phyloP scores from a whole-genome alignment of 768 basidiomycete genomes.

The Exidia glandulosa region DNA sequence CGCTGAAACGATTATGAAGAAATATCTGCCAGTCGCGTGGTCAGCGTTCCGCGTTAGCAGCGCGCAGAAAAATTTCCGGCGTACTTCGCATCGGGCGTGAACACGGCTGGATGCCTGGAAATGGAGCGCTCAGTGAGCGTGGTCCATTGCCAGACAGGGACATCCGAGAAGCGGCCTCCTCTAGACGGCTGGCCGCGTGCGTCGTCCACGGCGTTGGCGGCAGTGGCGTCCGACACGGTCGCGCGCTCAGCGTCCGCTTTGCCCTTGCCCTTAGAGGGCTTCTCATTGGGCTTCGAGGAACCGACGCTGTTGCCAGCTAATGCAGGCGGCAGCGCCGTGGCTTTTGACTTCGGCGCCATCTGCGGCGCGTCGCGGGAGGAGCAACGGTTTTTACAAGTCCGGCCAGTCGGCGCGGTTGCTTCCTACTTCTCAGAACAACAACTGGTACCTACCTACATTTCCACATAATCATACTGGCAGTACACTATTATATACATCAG shows the following conservation, averaged over 20 bases:
- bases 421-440: not conserved
- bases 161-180: not conserved
- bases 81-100: constrained; percentile 83
- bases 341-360: not conserved
- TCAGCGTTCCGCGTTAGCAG: constrained; percentile 3
- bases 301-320: not conserved
- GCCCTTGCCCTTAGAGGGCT: not conserved
- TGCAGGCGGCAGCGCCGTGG: not conserved
- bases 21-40: constrained; percentile 46
- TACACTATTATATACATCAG: too few species aligned
- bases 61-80: constrained; percentile 8
- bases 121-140: constrained; percentile 56
- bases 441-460: not conserved
- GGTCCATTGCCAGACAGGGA: not conserved
- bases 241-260: not conserved
- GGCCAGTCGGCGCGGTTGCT: not conserved
- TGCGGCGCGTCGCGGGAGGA: not conserved
- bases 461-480: too few species aligned
- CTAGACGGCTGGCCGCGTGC: not conserved
- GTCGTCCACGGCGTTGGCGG: not conserved
- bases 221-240: not conserved
- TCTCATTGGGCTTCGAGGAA: not conserved
- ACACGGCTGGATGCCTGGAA: constrained; percentile 58
- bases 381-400: not conserved
- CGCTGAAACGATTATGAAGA: constrained; percentile 76